phyloP scores from a whole-genome alignment of 2,329 filamentous ascomycete genomes.

The Xylaria sp. region DNA sequence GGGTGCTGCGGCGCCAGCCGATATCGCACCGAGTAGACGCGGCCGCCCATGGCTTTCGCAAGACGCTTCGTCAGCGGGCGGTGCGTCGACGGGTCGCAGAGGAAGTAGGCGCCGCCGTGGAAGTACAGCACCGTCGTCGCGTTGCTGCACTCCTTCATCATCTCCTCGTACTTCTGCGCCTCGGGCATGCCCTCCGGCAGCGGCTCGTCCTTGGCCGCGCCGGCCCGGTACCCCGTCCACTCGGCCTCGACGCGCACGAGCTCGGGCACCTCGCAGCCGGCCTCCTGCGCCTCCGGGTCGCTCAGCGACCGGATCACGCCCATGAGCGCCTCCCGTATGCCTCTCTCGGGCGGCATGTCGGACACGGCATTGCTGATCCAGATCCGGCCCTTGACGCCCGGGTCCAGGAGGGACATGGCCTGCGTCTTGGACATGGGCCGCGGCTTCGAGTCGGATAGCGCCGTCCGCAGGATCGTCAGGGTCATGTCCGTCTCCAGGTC shows the following conservation, averaged over 20 bases:
- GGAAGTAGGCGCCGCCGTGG: conserved; percentile 80
- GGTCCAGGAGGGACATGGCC: conserved; percentile 48
- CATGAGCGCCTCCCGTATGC: conserved; percentile 67
- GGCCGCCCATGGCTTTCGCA: conserved; percentile 73
- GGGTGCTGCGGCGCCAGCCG: conserved; percentile 78
- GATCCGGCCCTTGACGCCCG: conserved; percentile 76
- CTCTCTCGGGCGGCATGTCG: conserved; percentile 67
- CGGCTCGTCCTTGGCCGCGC: conserved; percentile 60
- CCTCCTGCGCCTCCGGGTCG: conserved; percentile 47
- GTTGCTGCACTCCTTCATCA: conserved; percentile 75
- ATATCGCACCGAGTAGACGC: conserved; percentile 79
- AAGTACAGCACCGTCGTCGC: conserved; percentile 77
- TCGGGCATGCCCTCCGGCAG: conserved; percentile 68
- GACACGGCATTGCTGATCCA: conserved; percentile 82
- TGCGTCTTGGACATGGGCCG: conserved; percentile 72
- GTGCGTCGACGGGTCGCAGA: conserved; percentile 77
- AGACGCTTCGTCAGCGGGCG: conserved; percentile 68
- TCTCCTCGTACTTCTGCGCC: conserved; percentile 69
- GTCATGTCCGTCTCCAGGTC: conserved; percentile 80
- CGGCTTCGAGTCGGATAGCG: conserved; percentile 62
- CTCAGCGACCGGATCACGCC: conserved; percentile 67
- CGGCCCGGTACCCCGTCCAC: conserved; percentile 77
- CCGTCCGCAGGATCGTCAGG: conserved; percentile 75
- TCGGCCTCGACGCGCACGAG: conserved; percentile 73
- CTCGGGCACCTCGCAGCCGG: conserved; percentile 59